Evolutionary conservation across 2,329 filamentous ascomycete genomes (phyloP).

Genomic region (Exophiala lecanii-corni): DNA sequence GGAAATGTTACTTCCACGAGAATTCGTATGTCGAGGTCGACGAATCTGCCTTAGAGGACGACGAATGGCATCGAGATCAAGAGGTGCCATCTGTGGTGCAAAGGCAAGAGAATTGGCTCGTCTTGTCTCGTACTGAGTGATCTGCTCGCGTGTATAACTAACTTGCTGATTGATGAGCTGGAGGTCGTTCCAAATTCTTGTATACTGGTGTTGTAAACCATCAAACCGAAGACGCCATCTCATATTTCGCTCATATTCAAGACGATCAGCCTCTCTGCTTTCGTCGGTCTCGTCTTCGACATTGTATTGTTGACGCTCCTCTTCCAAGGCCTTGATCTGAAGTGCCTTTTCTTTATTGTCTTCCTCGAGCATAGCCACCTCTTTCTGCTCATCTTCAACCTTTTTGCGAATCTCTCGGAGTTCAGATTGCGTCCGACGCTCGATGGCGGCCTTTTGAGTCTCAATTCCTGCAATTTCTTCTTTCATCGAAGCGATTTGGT

Average conservation of each 20-base stretch:
- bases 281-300: conserved; percentile 46
- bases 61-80: conserved; percentile 40
- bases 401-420: conserved; percentile 40
- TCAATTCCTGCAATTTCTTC: conserved; percentile 43
- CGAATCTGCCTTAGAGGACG: conserved; percentile 37
- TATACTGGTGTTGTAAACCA: conserved; percentile 40
- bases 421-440: conserved; percentile 37
- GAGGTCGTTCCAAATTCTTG: conserved; percentile 28
- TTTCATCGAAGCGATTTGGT: conserved; percentile 50
- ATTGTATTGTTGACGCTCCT: conserved; percentile 49
- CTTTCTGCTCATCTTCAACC: conserved; percentile 41
- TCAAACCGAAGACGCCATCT: conserved; percentile 44
- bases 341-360: conserved; percentile 57
- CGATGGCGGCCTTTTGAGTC: conserved; percentile 39
- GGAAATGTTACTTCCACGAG: conserved; percentile 44
- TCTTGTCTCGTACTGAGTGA: conserved; percentile 33
- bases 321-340: conserved; percentile 58
- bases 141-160: conserved; percentile 21
- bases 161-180: conserved; percentile 24
- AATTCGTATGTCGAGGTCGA: conserved; percentile 41
- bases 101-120: conserved; percentile 40
- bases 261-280: conserved; percentile 47
- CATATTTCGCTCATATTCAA: conserved; percentile 45
- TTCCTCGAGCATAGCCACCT: conserved; percentile 56
- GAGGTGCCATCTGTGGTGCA: conserved; percentile 31